These are phyloP conservation scores for Macrocybe gigantea DNA, from an alignment of 768 basidiomycete genomes.

Conservation along the genomic window DNA sequence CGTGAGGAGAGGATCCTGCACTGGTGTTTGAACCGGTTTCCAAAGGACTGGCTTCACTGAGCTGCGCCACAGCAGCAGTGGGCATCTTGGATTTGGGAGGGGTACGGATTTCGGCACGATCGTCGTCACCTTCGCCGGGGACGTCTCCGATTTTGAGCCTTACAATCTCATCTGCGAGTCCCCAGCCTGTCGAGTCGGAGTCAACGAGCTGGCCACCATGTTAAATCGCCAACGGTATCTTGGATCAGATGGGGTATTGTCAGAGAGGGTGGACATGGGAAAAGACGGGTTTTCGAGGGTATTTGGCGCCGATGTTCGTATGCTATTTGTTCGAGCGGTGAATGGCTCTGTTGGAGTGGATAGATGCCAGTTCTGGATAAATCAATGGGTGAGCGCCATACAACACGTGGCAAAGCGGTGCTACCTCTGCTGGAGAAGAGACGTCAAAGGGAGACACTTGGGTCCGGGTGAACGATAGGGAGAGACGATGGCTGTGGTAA, in stretches of 20 bases:
- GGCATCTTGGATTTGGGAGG: conserved; percentile 61
- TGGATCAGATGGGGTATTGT: conserved; percentile 28
- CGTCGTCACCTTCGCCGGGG: conserved; percentile 44
- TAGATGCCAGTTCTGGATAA: conserved; percentile 42
- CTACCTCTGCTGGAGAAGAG: conserved; percentile 33
- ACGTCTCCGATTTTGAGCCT: conserved; percentile 63
- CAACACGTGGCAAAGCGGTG: conserved; percentile 28
- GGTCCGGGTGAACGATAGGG: conserved; percentile 44
- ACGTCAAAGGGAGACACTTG: conserved; percentile 32
- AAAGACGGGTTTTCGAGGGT: conserved; percentile 38
- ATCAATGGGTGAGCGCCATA: conserved; percentile 15
- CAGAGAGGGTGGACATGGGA: conserved; percentile 32
- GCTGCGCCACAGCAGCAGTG: conserved; percentile 45
- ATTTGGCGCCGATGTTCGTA: conserved; percentile 33
- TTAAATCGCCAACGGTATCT: conserved; percentile 62
- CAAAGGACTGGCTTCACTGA: conserved; percentile 63
- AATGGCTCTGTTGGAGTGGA: conserved; percentile 31
- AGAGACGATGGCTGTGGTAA: conserved; percentile 22
- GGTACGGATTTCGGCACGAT: conserved; percentile 51
- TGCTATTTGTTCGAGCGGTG: conserved; percentile 25
- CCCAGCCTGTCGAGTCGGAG: conserved; percentile 56
- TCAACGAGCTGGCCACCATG: conserved; percentile 58
- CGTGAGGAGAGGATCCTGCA: conserved; percentile 66
- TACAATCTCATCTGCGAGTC: conserved; percentile 67
- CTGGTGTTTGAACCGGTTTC: conserved; percentile 70